Base-by-base conservation (phyloP, 257 asterid genomes). In the Anisodus acutangulus region DNA sequence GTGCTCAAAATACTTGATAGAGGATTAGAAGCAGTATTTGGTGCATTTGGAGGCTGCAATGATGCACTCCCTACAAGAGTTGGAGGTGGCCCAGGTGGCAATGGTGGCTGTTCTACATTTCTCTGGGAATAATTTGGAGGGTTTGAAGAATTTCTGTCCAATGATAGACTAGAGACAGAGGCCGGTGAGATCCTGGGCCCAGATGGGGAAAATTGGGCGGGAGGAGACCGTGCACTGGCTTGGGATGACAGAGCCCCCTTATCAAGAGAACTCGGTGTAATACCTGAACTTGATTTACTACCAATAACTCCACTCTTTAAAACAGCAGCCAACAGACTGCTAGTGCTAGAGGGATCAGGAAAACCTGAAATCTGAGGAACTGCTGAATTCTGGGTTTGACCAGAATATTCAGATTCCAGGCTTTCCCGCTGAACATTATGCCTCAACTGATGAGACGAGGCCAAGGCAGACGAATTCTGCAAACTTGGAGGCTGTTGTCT, bases 1-100 rank as follows among this genome's bases (percentile, higher is more conserved):
- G 98, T 90, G 84, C 93, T 95, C 91, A 95, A 86, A 83, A 95
- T 95, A 84, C 91, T 95, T 58, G 98, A 95, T 69, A 95, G 88
- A 12, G 98, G 98, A 88, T 84, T 91, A 41, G 95, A 86, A 84
- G 89, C 83, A 74, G 94, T 76, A 84, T 78, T 90, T 35, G 85
- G 85, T 41, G 88, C 90, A 86, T 79, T 83, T 26, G 88, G 79
- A 37, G 55, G 67, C 89, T 86, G 83, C 82, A 76, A 87, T 79
- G 90, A 82, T 86, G 87, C 55, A 82, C 85, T 83, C 67, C 87
- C 88, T 39, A 64, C 76, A 64, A 81, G 84, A 84, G 94, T 87
- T 51, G 91, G 71, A 43, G 86, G 70, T 43, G 78, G 86, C 39
- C 84, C 87, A 64, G 88, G 41, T 82, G 88, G 83, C 88, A 86